Base-by-base conservation (phyloP, 805 yeast genomes). In the Wickerhamiella brachini region DNA sequence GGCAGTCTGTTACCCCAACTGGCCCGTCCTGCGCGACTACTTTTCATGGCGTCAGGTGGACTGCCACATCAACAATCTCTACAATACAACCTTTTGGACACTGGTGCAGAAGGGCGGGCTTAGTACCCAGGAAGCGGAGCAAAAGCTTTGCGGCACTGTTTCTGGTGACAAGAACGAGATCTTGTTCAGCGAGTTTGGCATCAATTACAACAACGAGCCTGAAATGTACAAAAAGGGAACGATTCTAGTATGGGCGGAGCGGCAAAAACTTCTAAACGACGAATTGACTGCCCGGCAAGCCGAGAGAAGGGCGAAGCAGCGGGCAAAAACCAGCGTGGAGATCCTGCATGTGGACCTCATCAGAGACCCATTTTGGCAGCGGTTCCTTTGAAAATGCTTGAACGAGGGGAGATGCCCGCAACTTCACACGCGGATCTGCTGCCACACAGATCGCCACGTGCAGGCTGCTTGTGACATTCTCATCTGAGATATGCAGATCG, bases 11-110 rank as follows among this genome's bases (percentile, higher is more conserved):
- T 93, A 93, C 58, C 98, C 98, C 0, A 78, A 74, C 50, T 56
- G 70, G 17, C 59, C 68, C 5, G 68, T 71, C 1, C 71, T 90
- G 1, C 72, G 85, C 51, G 97, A 90, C 65, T 93, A 93, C 63
- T 76, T 93, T 56, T 71, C 84, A 51, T 93, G 98, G 98, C 75
- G 98, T 57, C 97, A 86, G 63, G 97, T 83, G 1, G 98, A 93
- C 63, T 93, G 75, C 49, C 98, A 93, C 68, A 93, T 93, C 51
- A 93, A 93, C 65, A 93, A 93, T 64, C 67, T 93, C 53, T 93
- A 90, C 70, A 93, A 93, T 62, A 93, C 98, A 0, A 72, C 87
- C 0, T 93, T 93, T 64, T 93, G 98, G 98, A 72, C 79, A 5
- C 71, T 93, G 59, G 90, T 93, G 0, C 62, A 70, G 18, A 71